These are phyloP conservation scores for Colletotrichum tamarilloi DNA, from an alignment of 2,329 filamentous ascomycete species.

Conservation along the genomic window DNA sequence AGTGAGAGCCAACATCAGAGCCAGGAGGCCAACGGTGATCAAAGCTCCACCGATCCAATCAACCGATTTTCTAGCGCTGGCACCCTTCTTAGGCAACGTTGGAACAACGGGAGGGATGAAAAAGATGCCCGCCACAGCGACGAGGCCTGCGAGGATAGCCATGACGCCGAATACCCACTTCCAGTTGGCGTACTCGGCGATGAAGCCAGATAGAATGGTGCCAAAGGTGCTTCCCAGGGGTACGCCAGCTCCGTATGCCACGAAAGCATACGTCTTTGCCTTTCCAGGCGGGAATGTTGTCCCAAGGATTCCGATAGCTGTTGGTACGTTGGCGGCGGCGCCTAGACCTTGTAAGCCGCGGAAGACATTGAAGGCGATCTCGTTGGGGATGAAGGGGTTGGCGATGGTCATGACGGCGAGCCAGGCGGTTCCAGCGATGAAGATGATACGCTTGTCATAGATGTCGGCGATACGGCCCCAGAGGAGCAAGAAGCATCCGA, in stretches of 20 bases:
- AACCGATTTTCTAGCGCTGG: slow-evolving; percentile 57
- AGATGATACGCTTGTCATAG: slow-evolving; percentile 73
- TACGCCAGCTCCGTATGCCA: slow-evolving; percentile 71
- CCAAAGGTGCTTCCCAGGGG: slow-evolving; percentile 74
- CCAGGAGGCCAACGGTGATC: slow-evolving; percentile 70
- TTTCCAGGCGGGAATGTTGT: slow-evolving; percentile 75
- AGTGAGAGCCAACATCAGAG: slow-evolving; percentile 74
- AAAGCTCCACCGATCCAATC: slow-evolving; percentile 76
- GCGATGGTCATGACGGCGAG: slow-evolving; percentile 68
- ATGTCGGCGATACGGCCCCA: slow-evolving; percentile 77
- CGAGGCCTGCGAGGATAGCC: slow-evolving; percentile 67
- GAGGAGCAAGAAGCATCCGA: slow-evolving; percentile 74
- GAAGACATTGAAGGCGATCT: slow-evolving; percentile 76
- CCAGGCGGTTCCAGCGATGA: slow-evolving; percentile 72
- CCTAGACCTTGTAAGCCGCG: slow-evolving; percentile 75
- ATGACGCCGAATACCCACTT: slow-evolving; percentile 76
- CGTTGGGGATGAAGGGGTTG: slow-evolving; percentile 73
- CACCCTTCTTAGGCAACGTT: slow-evolving; percentile 41
- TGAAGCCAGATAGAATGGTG: slow-evolving; percentile 72
- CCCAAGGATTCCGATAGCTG: slow-evolving; percentile 76
- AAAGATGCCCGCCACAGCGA: slow-evolving; percentile 67
- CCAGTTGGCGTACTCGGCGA: slow-evolving; percentile 72
- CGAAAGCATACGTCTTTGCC: slow-evolving; percentile 78
- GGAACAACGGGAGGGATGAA: slow-evolving; percentile 66
- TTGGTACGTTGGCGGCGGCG: slow-evolving; percentile 76